Evolutionary conservation across 2,329 filamentous ascomycete species (phyloP), one percentile per base, ranked within the genome.

Genomic region (Dactylellina haptotyla): DNA sequence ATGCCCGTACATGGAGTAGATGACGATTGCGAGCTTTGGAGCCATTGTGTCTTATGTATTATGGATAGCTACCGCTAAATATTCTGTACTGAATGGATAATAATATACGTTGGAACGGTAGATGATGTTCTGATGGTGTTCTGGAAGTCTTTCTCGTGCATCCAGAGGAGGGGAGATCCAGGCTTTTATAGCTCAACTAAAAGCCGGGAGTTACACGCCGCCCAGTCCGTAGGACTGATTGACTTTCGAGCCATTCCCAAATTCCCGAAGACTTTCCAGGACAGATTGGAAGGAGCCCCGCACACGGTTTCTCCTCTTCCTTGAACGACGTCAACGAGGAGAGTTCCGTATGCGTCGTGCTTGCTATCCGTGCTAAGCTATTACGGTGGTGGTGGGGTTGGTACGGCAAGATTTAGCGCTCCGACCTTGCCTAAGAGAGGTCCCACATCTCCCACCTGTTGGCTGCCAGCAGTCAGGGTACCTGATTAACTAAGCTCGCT

Each of bases 1-100:
- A 84, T 97, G 93, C 83, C 95, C 94, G 84, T 95, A 96, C 87
- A 93, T 91, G 77, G 92, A 96, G 85, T 96, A 96, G 82, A 88
- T 96, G 81, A 97, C 88, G 83, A 97, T 95, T 79, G 93, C 93
- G 80, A 97, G 87, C 85, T 92, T 96, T 82, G 91, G 91, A 84
- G 91, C 91, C 92, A 96, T 96, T 76, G 51, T 74, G 65, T 64
- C n/a, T n/a, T n/a, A 69, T 46, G 54, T 71, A 39, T 51, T 70
- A 28, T 43, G 25, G 28, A 43, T 54, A 28, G 61, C n/a, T n/a
- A n/a, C n/a, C n/a, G n/a, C n/a, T 32, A 54, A 54, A 12, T 39
- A 18, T 14, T 37, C 16, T 20, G 16, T 16, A 23, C 39, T 41
- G 37, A 69, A 39, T 41, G 32, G 14, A n/a, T n/a, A n/a, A n/a